These are phyloP conservation scores for Sporothrix globosa DNA, from an alignment of 2,329 filamentous ascomycete genomes.

Conservation along the genomic window DNA sequence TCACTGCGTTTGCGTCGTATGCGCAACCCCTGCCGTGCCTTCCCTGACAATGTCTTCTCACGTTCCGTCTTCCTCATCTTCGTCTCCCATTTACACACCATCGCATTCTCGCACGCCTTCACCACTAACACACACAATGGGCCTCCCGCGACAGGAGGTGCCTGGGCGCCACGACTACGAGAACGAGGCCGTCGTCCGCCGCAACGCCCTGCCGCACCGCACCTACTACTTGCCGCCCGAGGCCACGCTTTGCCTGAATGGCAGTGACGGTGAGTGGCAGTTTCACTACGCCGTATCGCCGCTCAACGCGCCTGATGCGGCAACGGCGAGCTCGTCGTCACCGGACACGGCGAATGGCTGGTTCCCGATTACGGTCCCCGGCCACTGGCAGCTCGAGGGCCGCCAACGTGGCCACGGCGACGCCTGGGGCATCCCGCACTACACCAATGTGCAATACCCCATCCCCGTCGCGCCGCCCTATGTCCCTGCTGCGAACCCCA, in stretches of 20 bases:
- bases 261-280: slow-evolving; percentile 60
- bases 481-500: slow-evolving; percentile 65
- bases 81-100: not conserved
- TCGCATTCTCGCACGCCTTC: slow-evolving; percentile 13
- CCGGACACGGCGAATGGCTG: not conserved
- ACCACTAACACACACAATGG: slow-evolving; percentile 12
- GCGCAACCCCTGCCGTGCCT: not conserved
- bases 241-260: slow-evolving; percentile 56
- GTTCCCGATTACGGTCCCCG: slow-evolving; percentile 62
- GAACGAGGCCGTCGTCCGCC: slow-evolving; percentile 63
- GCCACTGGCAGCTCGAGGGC: slow-evolving; percentile 72
- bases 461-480: slow-evolving; percentile 67
- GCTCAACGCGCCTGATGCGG: slow-evolving; percentile 46
- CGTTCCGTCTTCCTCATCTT: not conserved
- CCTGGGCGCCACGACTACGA: slow-evolving; percentile 58
- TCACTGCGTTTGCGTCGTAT: not conserved
- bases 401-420: slow-evolving; percentile 20
- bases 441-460: slow-evolving; percentile 69
- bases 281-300: slow-evolving; percentile 56
- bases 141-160: slow-evolving; percentile 22
- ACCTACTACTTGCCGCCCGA: slow-evolving; percentile 60
- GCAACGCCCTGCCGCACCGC: slow-evolving; percentile 60
- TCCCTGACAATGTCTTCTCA: not conserved
- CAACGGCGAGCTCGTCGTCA: slow-evolving; percentile 40
- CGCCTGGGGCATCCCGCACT: slow-evolving; percentile 63